A percentile compares a stretch with the other conserved stretches of the same genome.
Evolutionary conservation across 73 alveolate species (phyloP).

Genomic region (Uronychia binucleata): DNA sequence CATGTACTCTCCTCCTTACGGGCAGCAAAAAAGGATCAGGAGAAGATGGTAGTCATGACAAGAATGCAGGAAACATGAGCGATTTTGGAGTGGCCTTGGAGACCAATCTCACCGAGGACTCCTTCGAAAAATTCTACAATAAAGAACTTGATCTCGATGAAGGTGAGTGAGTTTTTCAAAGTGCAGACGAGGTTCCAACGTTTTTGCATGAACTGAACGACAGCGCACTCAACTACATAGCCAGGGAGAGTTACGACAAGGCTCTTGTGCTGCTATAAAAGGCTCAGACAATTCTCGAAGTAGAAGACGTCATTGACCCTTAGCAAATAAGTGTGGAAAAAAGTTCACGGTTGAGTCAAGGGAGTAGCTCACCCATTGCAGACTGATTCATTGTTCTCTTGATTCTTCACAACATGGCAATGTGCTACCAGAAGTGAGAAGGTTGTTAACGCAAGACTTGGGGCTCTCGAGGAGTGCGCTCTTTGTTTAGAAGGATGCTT

Average conservation of each 20-base stretch:
- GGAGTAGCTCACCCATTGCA: not conserved
- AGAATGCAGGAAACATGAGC: slow-evolving; percentile 10
- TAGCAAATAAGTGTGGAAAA: not conserved
- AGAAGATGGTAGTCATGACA: not conserved
- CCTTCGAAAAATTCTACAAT: slow-evolving; percentile 64
- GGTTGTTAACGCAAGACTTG: slow-evolving; percentile 15
- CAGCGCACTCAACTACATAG: slow-evolving; percentile 51
- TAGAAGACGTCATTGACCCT: slow-evolving; percentile 4
- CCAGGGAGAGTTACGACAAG: slow-evolving; percentile 56
- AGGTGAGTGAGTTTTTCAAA: not conserved
- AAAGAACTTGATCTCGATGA: slow-evolving; percentile 66
- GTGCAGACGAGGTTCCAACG: slow-evolving; percentile 61
- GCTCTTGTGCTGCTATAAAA: slow-evolving; percentile 57
- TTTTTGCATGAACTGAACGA: slow-evolving; percentile 66
- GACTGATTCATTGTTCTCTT: slow-evolving; percentile 46
- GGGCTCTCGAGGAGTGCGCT: slow-evolving; percentile 54
- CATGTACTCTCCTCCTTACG: too few species aligned
- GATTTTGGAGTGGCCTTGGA: slow-evolving; percentile 34
- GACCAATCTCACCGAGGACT: slow-evolving; percentile 49
- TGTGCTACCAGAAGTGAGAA: slow-evolving; percentile 47
- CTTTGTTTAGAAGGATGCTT: slow-evolving; percentile 45
- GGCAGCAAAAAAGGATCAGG: too few species aligned
- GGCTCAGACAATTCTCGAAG: slow-evolving; percentile 61
- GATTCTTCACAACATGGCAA: slow-evolving; percentile 54
- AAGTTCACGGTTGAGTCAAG: not conserved